Conservation (phyloP, 1,139 yeast genomes). For the Zygosaccharomyces sapae region DNA sequence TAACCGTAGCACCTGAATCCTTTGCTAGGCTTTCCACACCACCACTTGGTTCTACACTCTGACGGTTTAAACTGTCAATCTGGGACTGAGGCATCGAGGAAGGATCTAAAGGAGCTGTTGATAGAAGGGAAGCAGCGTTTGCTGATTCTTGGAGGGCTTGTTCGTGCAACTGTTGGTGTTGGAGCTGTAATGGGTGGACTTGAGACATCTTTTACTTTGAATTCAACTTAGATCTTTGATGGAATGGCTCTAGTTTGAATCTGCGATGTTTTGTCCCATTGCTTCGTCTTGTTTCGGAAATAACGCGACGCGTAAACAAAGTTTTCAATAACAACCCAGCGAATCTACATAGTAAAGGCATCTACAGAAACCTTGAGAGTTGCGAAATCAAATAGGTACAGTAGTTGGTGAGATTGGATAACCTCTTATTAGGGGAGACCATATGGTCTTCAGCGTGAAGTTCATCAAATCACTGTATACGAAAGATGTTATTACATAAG, state of each 20-base stretch:
- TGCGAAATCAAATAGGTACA: not conserved
- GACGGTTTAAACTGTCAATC: conserved; percentile 6
- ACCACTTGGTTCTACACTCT: conserved; percentile 9
- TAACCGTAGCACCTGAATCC: conserved; percentile 8
- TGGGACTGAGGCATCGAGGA: conserved; percentile 17
- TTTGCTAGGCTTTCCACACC: conserved; percentile 13
- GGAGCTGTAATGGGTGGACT: conserved; percentile 5
- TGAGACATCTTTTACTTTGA: conserved; percentile 5
- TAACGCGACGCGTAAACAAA: conserved; percentile 8
- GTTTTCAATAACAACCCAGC: not conserved
- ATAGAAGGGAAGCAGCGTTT: conserved; percentile 12
- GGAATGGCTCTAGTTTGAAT: conserved; percentile 1
- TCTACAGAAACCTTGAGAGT: not conserved
- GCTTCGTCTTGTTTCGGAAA: conserved; percentile 15
- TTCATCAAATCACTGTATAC: too few relatives aligned
- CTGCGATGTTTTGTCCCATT: conserved; percentile 11
- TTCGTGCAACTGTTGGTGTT: conserved; percentile 6
- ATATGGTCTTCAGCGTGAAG: too few relatives aligned
- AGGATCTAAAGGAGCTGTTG: conserved; percentile 20
- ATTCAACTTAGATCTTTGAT: conserved; percentile 1
- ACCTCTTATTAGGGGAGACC: too few relatives aligned
- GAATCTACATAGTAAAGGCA: not conserved
- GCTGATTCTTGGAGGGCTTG: conserved; percentile 3
- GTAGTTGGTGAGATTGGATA: not conserved
- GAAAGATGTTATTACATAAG: too few relatives aligned